Percentiles rank a stretch among this genome's conserved stretches.
Evolutionary conservation across 345 rosid genomes (phyloP).

Genomic region (Bretschneidera sinensis): DNA sequence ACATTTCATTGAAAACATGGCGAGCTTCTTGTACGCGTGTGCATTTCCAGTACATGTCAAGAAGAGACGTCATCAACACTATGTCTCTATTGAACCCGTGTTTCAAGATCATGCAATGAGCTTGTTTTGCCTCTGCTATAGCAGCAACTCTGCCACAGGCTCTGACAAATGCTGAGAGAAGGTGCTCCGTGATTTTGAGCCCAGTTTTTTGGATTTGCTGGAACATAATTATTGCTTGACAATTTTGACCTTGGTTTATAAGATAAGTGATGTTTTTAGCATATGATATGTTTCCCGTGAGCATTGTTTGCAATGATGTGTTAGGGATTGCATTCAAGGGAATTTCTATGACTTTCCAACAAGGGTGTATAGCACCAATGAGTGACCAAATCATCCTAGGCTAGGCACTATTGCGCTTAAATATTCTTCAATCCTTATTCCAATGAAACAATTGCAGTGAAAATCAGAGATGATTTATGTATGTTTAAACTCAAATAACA

Average conservation of each 20-base stretch:
- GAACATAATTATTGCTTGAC: slow-evolving; percentile 7
- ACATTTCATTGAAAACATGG: slow-evolving; percentile 20
- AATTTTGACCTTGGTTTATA: slow-evolving; percentile 6
- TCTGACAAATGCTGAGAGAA: slow-evolving; percentile 11
- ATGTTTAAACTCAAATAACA: too few species aligned
- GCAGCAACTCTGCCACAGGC: slow-evolving; percentile 10
- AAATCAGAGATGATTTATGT: too few species aligned
- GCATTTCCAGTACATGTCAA: slow-evolving; percentile 11
- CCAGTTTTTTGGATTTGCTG: slow-evolving; percentile 4
- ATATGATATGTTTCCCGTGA: not conserved
- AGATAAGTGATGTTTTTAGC: not conserved
- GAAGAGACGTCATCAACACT: slow-evolving; percentile 18
- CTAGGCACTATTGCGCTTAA: too few species aligned
- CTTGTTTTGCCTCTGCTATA: slow-evolving; percentile 17
- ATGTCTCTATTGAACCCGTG: slow-evolving; percentile 13
- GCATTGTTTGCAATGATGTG: too few species aligned
- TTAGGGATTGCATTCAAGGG: too few species aligned
- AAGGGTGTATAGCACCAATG: too few species aligned
- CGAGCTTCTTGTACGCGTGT: slow-evolving; percentile 6
- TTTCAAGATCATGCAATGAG: slow-evolving; percentile 21
- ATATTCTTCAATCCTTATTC: too few species aligned
- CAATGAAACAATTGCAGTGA: too few species aligned
- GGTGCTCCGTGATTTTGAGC: slow-evolving; percentile 1
- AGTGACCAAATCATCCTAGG: too few species aligned
- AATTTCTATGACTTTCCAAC: too few species aligned